Percentiles rank a stretch among this genome's conserved stretches.
Evolutionary conservation across 805 yeast species (phyloP).

Genomic region (Sugiyamaella smithiae): DNA sequence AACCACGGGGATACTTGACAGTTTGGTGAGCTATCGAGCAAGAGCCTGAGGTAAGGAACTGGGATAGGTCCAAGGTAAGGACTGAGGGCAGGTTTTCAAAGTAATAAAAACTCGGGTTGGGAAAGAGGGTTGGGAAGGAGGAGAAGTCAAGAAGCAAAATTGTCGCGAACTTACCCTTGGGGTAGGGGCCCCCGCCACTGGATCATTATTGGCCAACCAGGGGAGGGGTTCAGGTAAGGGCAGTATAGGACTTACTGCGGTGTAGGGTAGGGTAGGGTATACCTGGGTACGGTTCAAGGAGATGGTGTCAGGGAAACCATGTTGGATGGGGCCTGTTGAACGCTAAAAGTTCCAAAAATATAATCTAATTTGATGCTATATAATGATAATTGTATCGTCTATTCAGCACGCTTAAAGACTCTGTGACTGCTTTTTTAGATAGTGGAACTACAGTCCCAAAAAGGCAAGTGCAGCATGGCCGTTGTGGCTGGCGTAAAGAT

Average conservation of each 20-base stretch:
- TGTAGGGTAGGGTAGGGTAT: conserved; percentile 5
- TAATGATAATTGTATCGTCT: too few relatives aligned
- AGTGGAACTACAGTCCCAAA: not conserved
- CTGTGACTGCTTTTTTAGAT: not conserved
- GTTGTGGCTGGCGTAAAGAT: too few relatives aligned
- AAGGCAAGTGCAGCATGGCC: not conserved
- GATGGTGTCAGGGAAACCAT: not conserved
- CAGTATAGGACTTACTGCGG: conserved; percentile 1
- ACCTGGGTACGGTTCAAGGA: conserved; percentile 4
- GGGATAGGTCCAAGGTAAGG: conserved; percentile 12
- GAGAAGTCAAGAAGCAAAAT: conserved; percentile 7
- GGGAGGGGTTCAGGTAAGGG: not conserved
- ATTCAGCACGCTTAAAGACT: too few relatives aligned
- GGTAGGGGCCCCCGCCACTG: conserved; percentile 1
- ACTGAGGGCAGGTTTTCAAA: not conserved
- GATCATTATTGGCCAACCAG: conserved; percentile 1
- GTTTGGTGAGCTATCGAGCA: too few relatives aligned
- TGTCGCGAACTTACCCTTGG: conserved; percentile 1
- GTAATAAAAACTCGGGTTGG: conserved; percentile 5
- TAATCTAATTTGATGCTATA: too few relatives aligned
- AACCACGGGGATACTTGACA: too few relatives aligned
- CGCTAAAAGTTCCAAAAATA: too few relatives aligned
- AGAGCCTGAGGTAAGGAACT: conserved; percentile 9
- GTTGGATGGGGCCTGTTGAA: too few relatives aligned
- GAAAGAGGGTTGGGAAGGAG: conserved; percentile 8